Percentiles rank a stretch among this genome's conserved stretches.
Evolutionary conservation across 495 filamentous ascomycete genomes (phyloP).

Genomic region (Penicillium nucicola): DNA sequence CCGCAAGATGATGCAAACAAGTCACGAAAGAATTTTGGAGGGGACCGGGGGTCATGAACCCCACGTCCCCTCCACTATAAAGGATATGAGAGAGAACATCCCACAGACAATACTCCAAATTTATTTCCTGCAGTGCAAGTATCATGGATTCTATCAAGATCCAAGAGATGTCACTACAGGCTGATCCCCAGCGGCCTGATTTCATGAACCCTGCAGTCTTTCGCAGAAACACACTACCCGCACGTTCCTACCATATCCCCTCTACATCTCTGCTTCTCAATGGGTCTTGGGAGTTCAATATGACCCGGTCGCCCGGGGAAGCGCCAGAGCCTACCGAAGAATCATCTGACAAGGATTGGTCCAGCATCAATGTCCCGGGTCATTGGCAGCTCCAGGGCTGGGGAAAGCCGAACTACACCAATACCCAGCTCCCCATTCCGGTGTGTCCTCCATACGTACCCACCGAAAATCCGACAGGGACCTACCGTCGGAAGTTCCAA

Average conservation of each 20-base stretch:
- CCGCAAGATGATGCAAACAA: too few species aligned
- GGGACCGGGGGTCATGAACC: background rate
- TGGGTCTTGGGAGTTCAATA: conserved; percentile 60
- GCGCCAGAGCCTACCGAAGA: conserved; percentile 35
- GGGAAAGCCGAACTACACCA: conserved; percentile 63
- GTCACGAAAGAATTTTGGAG: background rate
- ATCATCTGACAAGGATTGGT: conserved; percentile 38
- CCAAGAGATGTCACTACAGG: background rate
- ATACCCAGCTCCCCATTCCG: conserved; percentile 60
- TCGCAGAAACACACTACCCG: conserved; percentile 59
- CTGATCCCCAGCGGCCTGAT: background rate
- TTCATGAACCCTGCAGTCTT: conserved; percentile 39
- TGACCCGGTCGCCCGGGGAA: conserved; percentile 45
- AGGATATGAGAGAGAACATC: background rate
- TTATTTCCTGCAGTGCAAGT: background rate
- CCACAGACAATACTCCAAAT: too few species aligned
- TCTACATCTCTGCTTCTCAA: conserved; percentile 50
- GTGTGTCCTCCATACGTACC: conserved; percentile 57
- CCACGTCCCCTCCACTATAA: background rate
- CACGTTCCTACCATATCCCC: conserved; percentile 59
- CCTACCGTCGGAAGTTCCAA: conserved; percentile 52
- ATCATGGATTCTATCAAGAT: background rate
- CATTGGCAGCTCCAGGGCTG: conserved; percentile 71
- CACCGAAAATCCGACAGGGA: conserved; percentile 58
- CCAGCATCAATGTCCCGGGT: conserved; percentile 56